phyloP scores from a whole-genome alignment of 306 rosid genomes.

The Glycyrrhiza uralensis region DNA sequence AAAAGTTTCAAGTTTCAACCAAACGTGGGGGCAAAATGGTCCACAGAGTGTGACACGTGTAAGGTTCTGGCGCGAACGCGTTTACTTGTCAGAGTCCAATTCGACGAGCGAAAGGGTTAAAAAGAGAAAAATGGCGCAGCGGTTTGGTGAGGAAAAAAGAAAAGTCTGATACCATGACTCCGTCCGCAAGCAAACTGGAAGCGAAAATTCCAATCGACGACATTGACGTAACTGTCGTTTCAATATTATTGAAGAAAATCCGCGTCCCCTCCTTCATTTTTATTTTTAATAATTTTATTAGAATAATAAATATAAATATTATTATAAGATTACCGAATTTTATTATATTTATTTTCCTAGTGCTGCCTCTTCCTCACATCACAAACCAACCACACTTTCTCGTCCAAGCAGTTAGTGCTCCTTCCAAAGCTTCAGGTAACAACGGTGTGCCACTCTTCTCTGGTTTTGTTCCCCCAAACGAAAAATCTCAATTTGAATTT shows the following conservation, averaged over 20 bases:
- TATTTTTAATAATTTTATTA: neutral
- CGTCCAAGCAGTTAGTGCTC: constrained; percentile 19
- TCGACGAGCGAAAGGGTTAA: neutral
- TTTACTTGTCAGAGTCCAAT: neutral
- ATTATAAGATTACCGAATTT: too few species aligned
- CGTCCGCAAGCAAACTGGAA: constrained; percentile 17
- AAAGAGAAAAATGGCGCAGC: neutral
- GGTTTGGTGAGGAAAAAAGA: neutral
- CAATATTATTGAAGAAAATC: neutral
- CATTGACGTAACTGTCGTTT: constrained; percentile 25
- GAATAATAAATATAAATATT: too few species aligned
- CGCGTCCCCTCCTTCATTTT: neutral
- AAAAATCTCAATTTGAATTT: neutral
- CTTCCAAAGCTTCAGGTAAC: constrained; percentile 25
- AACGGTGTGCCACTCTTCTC: neutral
- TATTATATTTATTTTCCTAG: neutral
- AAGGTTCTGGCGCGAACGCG: neutral
- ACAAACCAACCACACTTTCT: neutral
- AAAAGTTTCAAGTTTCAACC: too few species aligned
- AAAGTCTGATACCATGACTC: neutral
- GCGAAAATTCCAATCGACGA: constrained; percentile 1
- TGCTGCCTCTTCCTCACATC: neutral
- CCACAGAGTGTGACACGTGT: neutral
- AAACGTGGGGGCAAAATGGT: neutral
- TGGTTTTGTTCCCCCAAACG: neutral